These are phyloP conservation scores for Kondoa malvinella DNA, from an alignment of 768 basidiomycete genomes.

Conservation along the genomic window DNA sequence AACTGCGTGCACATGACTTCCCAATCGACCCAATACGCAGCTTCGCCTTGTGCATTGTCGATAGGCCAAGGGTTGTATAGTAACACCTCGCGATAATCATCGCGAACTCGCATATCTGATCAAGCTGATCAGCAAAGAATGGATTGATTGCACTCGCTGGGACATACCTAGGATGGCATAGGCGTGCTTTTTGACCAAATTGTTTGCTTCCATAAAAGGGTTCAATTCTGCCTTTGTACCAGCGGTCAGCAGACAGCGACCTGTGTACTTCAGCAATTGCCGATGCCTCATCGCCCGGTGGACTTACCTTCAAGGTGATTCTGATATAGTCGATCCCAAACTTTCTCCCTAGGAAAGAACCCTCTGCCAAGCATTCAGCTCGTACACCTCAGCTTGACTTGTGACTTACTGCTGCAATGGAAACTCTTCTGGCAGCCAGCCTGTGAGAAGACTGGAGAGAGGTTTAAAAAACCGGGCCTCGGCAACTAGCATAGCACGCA, in stretches of 20 bases:
- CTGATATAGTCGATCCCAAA: neutral
- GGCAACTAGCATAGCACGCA: neutral
- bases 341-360: conserved; percentile 7
- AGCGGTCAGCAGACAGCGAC: conserved; percentile 4
- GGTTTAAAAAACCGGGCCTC: neutral
- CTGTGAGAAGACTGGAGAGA: conserved; percentile 9
- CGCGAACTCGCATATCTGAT: neutral
- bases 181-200: conserved; percentile 10
- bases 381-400: neutral
- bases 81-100: neutral
- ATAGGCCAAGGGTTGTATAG: conserved; percentile 11
- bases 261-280: neutral
- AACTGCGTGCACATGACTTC: conserved; percentile 12
- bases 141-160: too few species aligned
- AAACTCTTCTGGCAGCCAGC: conserved; percentile 13
- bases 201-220: neutral
- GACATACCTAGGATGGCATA: conserved; percentile 11
- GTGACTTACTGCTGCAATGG: conserved; percentile 2
- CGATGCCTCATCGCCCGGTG: too few species aligned
- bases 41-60: neutral
- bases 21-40: neutral
- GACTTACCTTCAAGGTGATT: conserved; percentile 6
- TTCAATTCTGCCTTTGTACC: conserved; percentile 4
- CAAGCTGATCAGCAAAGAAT: neutral
- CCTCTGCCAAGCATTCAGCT: neutral